phyloP scores from a whole-genome alignment of 345 rosid genomes.

The Populus simonii region DNA sequence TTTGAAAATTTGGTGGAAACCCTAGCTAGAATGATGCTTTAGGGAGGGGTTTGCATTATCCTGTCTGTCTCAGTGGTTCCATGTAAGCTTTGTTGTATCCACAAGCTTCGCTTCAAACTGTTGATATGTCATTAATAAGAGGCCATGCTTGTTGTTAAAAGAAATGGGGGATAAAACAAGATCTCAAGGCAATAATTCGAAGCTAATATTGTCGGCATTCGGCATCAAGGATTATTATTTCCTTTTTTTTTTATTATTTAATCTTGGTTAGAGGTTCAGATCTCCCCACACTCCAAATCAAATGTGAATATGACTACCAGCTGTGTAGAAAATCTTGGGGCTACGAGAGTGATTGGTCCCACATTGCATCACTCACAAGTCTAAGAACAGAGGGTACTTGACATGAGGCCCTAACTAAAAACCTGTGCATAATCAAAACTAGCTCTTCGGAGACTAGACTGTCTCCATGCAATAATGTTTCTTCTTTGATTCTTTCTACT shows the following conservation, averaged over 20 bases:
- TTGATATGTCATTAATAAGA: not conserved
- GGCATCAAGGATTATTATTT: not conserved
- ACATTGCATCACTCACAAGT: not conserved
- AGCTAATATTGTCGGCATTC: not conserved
- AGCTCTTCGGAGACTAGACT: not conserved
- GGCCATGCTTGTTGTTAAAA: not conserved
- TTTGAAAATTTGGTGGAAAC: constrained; percentile 6
- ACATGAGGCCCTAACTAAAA: not conserved
- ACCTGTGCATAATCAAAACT: not conserved
- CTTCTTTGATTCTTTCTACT: not conserved
- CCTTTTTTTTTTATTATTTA: not conserved
- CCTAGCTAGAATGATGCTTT: constrained; percentile 1
- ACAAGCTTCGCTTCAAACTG: constrained; percentile 10
- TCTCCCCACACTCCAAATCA: not conserved
- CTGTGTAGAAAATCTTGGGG: not conserved
- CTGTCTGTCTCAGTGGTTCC: constrained; percentile 18
- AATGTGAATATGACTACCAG: not conserved
- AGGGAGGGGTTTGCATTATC: constrained; percentile 10
- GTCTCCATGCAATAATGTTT: not conserved
- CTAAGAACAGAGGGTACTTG: not conserved
- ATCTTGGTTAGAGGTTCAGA: not conserved
- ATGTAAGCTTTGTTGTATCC: constrained; percentile 18
- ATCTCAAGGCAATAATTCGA: not conserved
- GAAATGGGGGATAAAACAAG: not conserved
- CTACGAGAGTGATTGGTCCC: constrained; percentile 6